Conservation (phyloP, 2,329 filamentous ascomycete genomes). For the Fusarium stilboides region DNA sequence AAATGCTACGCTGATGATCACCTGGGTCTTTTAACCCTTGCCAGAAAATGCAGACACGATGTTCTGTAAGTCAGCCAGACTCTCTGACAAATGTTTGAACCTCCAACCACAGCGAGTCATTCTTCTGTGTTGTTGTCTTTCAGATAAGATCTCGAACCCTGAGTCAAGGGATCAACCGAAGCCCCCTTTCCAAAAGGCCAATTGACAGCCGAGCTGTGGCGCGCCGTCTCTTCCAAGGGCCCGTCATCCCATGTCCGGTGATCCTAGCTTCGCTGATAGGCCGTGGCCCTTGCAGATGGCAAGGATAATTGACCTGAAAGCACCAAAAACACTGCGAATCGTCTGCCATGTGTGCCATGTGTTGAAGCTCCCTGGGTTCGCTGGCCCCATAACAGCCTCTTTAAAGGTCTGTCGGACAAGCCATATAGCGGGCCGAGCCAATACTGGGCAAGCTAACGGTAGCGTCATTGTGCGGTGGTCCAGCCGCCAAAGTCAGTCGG, state of each 20-base stretch:
- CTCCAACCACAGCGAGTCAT: conserved; percentile 4
- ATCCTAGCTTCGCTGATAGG: conserved; percentile 46
- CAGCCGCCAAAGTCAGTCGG: conserved; percentile 38
- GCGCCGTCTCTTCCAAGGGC: conserved; percentile 35
- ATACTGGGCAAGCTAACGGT: conserved; percentile 41
- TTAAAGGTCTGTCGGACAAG: conserved; percentile 31
- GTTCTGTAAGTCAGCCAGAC: not conserved
- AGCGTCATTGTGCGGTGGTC: conserved; percentile 42
- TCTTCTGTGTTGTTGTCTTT: conserved; percentile 2
- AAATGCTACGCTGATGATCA: conserved; percentile 28
- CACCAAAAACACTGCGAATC: conserved; percentile 39
- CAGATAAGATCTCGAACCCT: conserved; percentile 35
- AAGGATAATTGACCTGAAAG: conserved; percentile 42
- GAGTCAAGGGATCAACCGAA: conserved; percentile 24
- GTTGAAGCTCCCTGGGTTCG: conserved; percentile 35
- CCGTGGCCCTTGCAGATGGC: conserved; percentile 49
- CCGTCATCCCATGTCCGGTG: conserved; percentile 40
- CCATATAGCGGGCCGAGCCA: conserved; percentile 37
- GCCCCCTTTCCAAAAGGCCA: conserved; percentile 43
- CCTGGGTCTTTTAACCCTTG: conserved; percentile 23
- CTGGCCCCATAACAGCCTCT: conserved; percentile 34
- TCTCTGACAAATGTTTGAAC: not conserved
- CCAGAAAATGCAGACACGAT: not conserved
- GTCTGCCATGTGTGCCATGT: conserved; percentile 39
- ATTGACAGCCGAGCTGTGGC: conserved; percentile 41